phyloP scores from a whole-genome alignment of 768 basidiomycete genomes.

The Amanita fuliginea region DNA sequence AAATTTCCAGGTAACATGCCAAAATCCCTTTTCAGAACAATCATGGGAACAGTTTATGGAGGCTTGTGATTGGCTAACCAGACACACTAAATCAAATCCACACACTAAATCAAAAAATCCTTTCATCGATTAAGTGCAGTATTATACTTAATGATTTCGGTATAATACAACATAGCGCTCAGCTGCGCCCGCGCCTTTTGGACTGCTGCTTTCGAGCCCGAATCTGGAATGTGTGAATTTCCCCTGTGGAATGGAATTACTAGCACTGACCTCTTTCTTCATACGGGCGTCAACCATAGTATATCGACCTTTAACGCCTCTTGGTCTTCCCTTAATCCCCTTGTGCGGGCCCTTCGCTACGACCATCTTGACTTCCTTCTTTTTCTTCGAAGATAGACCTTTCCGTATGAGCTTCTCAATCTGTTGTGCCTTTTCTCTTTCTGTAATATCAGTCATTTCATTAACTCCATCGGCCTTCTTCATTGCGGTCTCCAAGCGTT shows the following conservation, averaged over 20 bases:
- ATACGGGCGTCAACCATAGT: conserved; percentile 90
- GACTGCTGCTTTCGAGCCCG: conserved; percentile 60
- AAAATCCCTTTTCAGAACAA: conserved; percentile 5
- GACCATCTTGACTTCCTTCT: conserved; percentile 74
- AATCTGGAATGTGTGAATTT: conserved; percentile 31
- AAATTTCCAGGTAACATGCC: conserved; percentile 6
- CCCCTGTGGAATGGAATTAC: not conserved
- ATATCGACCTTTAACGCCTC: conserved; percentile 92
- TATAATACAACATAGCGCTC: conserved; percentile 10
- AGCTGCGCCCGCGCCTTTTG: conserved; percentile 55
- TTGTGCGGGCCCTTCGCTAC: conserved; percentile 88
- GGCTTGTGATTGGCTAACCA: conserved; percentile 9
- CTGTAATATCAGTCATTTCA: conserved; percentile 81
- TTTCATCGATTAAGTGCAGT: not conserved
- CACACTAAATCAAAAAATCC: not conserved
- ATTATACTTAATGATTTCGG: not conserved
- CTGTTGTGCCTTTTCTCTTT: conserved; percentile 88
- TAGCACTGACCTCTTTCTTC: conserved; percentile 71
- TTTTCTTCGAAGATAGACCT: conserved; percentile 60
- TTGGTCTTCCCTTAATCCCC: conserved; percentile 87
- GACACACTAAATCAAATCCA: not conserved
- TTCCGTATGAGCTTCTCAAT: conserved; percentile 89
- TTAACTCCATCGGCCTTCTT: conserved; percentile 95
- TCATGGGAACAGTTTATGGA: conserved; percentile 11
- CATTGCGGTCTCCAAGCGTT: conserved; percentile 81